Conservation (phyloP, 306 rosid species). For the Quercus glauca region DNA sequence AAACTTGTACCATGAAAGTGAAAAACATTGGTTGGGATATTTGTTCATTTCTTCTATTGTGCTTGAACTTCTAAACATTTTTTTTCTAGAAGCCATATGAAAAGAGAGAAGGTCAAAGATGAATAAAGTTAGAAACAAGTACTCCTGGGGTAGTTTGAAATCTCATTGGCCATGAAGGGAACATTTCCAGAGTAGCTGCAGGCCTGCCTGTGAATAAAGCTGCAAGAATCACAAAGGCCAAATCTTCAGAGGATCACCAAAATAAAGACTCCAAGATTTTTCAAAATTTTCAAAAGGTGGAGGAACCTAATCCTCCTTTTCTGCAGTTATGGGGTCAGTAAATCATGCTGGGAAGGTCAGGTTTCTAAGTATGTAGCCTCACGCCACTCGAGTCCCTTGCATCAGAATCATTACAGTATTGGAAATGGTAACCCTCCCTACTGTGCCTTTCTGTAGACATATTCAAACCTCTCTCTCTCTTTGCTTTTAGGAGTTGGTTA, state of each 20-base stretch:
- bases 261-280: constrained; percentile 26
- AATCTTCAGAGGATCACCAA: constrained; percentile 51
- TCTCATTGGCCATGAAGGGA: constrained; percentile 99
- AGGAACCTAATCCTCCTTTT: constrained; percentile 64
- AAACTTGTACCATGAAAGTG: not conserved
- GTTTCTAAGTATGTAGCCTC: constrained; percentile 59
- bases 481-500: constrained; percentile 38
- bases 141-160: constrained; percentile 68
- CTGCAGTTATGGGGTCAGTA: constrained; percentile 76
- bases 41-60: not conserved
- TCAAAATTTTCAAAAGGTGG: constrained; percentile 12
- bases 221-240: constrained; percentile 60
- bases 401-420: constrained; percentile 51
- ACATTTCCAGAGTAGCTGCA: constrained; percentile 98
- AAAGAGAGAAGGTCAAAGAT: constrained; percentile 45
- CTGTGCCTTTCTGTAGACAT: constrained; percentile 35
- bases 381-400: constrained; percentile 47
- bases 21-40: not conserved
- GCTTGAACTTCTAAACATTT: constrained; percentile 18
- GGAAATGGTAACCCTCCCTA: constrained; percentile 41
- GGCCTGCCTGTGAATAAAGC: constrained; percentile 79
- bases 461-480: constrained; percentile 40
- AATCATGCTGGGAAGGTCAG: constrained; percentile 48
- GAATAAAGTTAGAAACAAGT: constrained; percentile 23
- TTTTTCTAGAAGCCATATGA: not conserved